Evolutionary conservation across 2,329 filamentous ascomycete genomes (phyloP).

Genomic region (Colletotrichum sp.): DNA sequence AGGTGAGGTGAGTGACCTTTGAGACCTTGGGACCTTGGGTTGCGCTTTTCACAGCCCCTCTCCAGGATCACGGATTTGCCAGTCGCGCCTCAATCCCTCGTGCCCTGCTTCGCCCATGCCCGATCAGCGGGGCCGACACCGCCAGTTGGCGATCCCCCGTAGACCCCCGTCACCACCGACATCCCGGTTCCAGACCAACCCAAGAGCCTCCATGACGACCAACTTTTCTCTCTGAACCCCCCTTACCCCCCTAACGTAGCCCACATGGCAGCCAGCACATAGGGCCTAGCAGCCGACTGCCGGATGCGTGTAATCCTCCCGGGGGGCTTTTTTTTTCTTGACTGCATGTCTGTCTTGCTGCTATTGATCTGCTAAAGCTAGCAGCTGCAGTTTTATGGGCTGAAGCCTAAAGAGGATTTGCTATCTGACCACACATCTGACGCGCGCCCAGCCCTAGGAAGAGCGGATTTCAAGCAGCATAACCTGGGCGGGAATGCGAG

Average conservation of each 20-base stretch:
- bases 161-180: not conserved
- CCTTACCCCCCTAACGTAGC: not conserved
- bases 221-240: not conserved
- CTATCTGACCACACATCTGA: conserved; percentile 15
- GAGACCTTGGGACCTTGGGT: not conserved
- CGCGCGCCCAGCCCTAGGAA: conserved; percentile 11
- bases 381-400: not conserved
- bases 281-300: not conserved
- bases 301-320: not conserved
- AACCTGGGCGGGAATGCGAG: not conserved
- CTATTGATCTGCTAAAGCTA: not conserved
- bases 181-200: not conserved
- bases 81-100: conserved; percentile 10
- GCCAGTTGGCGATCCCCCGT: not conserved
- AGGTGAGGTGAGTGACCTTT: not conserved
- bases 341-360: not conserved
- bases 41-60: not conserved
- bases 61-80: not conserved
- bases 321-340: not conserved
- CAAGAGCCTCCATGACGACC: conserved; percentile 5
- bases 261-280: not conserved
- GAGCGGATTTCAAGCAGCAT: not conserved
- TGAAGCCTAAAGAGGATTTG: not conserved
- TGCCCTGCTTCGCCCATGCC: not conserved
- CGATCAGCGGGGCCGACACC: conserved; percentile 13